Base-by-base conservation (phyloP, 75 land plant species). In the Pseudotsuga menziesii region DNA sequence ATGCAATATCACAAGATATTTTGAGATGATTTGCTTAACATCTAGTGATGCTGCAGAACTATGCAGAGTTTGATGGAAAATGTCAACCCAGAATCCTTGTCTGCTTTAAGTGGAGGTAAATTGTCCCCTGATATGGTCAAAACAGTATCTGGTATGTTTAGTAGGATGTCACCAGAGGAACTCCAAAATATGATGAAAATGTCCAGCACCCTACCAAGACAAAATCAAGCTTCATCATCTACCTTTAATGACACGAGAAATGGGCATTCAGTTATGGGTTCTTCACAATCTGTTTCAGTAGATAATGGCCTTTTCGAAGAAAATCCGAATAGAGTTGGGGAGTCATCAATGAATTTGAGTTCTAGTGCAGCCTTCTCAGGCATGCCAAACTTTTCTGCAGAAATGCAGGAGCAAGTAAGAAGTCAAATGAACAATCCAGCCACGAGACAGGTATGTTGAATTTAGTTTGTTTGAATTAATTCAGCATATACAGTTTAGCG, bases 391-490 rank as follows among this genome's bases (percentile, higher is more conserved):
- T 82, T 92, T 58, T 77, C 78, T 32, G 76, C 78, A 79, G 92
- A 86, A 75, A 57, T 92, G 78, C 96, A 93, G 74, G 94, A 96
- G 20, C 92, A 90, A 61, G 85, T 94, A 90, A 82, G 86, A 74
- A 90, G 84, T 83, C 88, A 89, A 75, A 92, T 97, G 95, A 94
- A 89, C 70, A 89, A 97, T 85, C 99, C 99, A 81, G 92, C 92
- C 4, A 92, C 88, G 91, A 87, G 80, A 26, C 85, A 97, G 98
- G 99, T 97, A 13, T 75, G 78, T 36, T 3, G 35, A 12, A 81
- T 64, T 39, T 79, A 26, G 26, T 16, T 44, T 64, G 26, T 15
- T 2, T 36, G 20, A 48, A 48, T 48, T 16, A 64, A 41, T 64
- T 64, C 2, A 14, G 69, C 29, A 17, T 4, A 32, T 64, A 32